phyloP scores from a whole-genome alignment of 176 grass and related monocot species.

The Saccharum officinarum region DNA sequence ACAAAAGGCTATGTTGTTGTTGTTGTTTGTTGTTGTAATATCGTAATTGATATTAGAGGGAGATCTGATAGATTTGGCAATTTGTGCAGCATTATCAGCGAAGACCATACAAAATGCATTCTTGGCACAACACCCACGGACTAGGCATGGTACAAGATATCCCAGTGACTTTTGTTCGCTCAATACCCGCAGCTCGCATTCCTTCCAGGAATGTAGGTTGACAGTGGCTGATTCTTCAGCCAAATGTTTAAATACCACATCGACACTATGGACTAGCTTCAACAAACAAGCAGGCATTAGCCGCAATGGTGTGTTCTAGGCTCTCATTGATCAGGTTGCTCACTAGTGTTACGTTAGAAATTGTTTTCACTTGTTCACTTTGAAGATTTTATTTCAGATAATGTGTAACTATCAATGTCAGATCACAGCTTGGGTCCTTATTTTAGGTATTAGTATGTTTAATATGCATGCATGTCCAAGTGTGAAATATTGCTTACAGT shows the following conservation, averaged over 20 bases:
- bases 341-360: slow-evolving; percentile 35
- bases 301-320: slow-evolving; percentile 95
- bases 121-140: slow-evolving; percentile 57
- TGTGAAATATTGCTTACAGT: slow-evolving; percentile 29
- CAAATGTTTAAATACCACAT: slow-evolving; percentile 61
- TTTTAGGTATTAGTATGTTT: slow-evolving; percentile 27
- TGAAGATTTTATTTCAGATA: slow-evolving; percentile 10
- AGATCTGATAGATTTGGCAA: slow-evolving; percentile 69
- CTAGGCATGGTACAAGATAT: slow-evolving; percentile 71
- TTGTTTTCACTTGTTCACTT: slow-evolving; percentile 15
- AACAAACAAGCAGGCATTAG: slow-evolving; percentile 49
- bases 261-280: slow-evolving; percentile 49
- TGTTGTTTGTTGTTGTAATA: too few species aligned
- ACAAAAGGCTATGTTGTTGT: too few species aligned
- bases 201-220: slow-evolving; percentile 60
- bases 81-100: slow-evolving; percentile 92
- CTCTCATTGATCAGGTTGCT: slow-evolving; percentile 56
- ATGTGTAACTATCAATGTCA: not conserved
- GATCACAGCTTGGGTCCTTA: slow-evolving; percentile 14
- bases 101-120: slow-evolving; percentile 81
- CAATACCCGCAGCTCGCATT: slow-evolving; percentile 46
- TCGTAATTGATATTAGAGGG: slow-evolving; percentile 33
- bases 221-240: slow-evolving; percentile 65
- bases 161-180: slow-evolving; percentile 56
- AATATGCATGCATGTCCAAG: not conserved